Base-by-base conservation (phyloP, 176 grass and related monocot genomes). In the Aegilops tauschii region DNA sequence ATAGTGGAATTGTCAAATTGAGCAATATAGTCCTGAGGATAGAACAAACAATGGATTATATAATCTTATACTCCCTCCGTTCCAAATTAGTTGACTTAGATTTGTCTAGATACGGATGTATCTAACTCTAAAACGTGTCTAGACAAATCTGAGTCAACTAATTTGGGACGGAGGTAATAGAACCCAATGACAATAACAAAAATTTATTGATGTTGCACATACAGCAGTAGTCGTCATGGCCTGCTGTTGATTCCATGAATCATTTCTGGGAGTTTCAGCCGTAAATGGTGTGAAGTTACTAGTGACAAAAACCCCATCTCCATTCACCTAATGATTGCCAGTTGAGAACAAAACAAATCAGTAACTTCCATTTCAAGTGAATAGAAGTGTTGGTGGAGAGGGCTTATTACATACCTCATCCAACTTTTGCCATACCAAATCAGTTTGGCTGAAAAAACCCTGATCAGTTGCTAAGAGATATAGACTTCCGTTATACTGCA, bases 391-490 rank as follows among this genome's bases (percentile, higher is more conserved):
- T 71, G 25, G 21, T 9, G 28, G 7, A 87, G 35, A 37, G 23
- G 62, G 13, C 17, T 39, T 39, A 73, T 61, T 70, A 28, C 75
- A 88, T 94, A 99, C 97, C 94, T 99, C 94, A 87, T 99, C 95
- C 69, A 99, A 88, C 74, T 89, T 99, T 87, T 99, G 89, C 97
- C 97, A 99, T 18, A 99, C 97, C 87, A 99, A 94, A 90, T 99
- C 94, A 87, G 85, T 90, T 87, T 99, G 97, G 84, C 90, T 72
- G 81, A 97, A 91, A 86, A 96, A 99, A 59, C 97, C 97, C 82
- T 99, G 97, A 88, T 99, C 97, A 17, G 97, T 99, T 87, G 94
- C 97, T 81, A 99, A 88, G 50, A 99, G 90, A 90, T 94, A 99
- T 45, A 99, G 80, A 73, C 86, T 88, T 34, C 92, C 97, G 5